Base-by-base conservation (phyloP, 148 eudicot species). In the Dianthus caryophyllus region DNA sequence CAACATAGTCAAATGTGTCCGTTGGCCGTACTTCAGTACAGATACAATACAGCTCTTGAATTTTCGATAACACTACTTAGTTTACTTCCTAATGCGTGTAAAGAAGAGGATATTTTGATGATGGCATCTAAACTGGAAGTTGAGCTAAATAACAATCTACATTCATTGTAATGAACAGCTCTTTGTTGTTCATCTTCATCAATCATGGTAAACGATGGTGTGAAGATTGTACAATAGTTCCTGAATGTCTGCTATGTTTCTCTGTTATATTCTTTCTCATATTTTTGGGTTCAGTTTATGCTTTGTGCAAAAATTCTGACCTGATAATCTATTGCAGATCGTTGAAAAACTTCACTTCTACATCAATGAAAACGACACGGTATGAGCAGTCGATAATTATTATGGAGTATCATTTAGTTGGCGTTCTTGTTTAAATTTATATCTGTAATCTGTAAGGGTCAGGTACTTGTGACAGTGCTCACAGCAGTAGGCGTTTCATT, bases 331-430 rank as follows among this genome's bases (percentile, higher is more conserved):
- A 47, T 27, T 80, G 86, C 96, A 94, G 98, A 84, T 90, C 67
- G 96, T 78, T 59, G 88, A 90, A 47, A 76, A 71, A 73, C 81
- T 94, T 48, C 96, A 88, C 68, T 82, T 80, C 73, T 94, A 94
- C 62, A 80, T 80, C 61, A 78, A 82, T 70, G 83, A 79, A 63
- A 91, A 80, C 33, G 98, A 94, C 73, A 90, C 75, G 96, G 98
- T 94, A 82, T 67, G 83, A 47, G 24, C 58, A 25, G 22, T 54
- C n/a, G 22, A 0, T 54, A 13, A 11, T 36, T n/a, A 33, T 33
- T n/a, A 20, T 29, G n/a, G n/a, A n/a, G n/a, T 13, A 6, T 52
- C 33, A n/a, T 11, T 43, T 9, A 11, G 13, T 22, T n/a, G 6
- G 6, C 21, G 47, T 17, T 27, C 50, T 16, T 50, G 21, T 50